A percentile compares a stretch with the other conserved stretches of the same genome.
These are phyloP conservation scores for Amanita muscaria DNA, from an alignment of 768 basidiomycete species.

Conservation along the genomic window DNA sequence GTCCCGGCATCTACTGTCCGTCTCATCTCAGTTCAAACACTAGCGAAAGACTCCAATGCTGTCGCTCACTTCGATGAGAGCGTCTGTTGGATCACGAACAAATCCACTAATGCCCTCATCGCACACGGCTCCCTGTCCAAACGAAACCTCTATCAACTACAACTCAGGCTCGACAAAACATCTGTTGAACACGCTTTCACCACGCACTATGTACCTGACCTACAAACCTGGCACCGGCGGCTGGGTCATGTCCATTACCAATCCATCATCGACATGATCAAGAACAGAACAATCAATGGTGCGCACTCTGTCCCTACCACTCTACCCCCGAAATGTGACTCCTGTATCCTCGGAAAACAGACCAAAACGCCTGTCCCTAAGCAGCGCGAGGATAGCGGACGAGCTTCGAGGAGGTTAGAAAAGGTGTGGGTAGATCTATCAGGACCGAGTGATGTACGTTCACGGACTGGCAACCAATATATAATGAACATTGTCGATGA, in stretches of 20 bases:
- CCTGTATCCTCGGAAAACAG: conserved; percentile 21
- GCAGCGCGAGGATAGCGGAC: conserved; percentile 13
- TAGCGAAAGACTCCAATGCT: conserved; percentile 10
- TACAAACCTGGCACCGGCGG: conserved; percentile 17
- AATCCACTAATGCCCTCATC: conserved; percentile 10
- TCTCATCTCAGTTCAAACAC: conserved; percentile 17
- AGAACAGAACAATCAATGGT: conserved; percentile 14
- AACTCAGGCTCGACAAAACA: background rate
- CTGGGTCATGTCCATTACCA: conserved; percentile 15
- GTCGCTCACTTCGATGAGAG: conserved; percentile 13
- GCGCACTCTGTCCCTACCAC: background rate
- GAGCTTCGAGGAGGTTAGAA: conserved; percentile 19
- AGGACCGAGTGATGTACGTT: conserved; percentile 16
- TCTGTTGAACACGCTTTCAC: background rate
- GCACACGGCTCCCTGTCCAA: conserved; percentile 7
- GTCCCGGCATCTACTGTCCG: conserved; percentile 16
- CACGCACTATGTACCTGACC: background rate
- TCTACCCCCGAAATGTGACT: conserved; percentile 1
- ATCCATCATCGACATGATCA: conserved; percentile 10
- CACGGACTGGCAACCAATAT: conserved; percentile 19
- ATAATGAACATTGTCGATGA: conserved; percentile 30
- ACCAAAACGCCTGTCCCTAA: conserved; percentile 23
- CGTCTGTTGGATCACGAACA: conserved; percentile 9
- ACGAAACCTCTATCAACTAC: background rate
- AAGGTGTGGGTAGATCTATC: conserved; percentile 25